These are phyloP conservation scores for Russula olivacea DNA, from an alignment of 768 basidiomycete species.

Conservation along the genomic window DNA sequence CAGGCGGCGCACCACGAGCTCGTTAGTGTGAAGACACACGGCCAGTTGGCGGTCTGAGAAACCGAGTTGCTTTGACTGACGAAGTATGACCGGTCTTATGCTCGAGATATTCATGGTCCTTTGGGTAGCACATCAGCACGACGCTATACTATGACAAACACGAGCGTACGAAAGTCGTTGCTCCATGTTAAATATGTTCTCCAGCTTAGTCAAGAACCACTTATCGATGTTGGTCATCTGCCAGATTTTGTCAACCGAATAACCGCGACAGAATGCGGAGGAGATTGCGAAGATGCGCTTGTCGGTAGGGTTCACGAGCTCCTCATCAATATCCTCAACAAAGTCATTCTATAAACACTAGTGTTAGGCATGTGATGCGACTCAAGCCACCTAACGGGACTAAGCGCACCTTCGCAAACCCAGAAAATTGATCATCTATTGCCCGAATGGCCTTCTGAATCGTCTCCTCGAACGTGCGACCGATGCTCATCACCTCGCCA, in stretches of 20 bases:
- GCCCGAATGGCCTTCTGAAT: constrained; percentile 97
- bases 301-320: constrained; percentile 91
- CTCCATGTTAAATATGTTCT: constrained; percentile 81
- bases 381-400: background rate
- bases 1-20: constrained; percentile 85
- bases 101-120: constrained; percentile 62
- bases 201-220: constrained; percentile 92
- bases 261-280: constrained; percentile 86
- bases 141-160: background rate
- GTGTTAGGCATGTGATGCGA: background rate
- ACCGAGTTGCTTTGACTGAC: constrained; percentile 87
- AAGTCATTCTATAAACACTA: constrained; percentile 60
- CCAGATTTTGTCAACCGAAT: constrained; percentile 94
- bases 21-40: constrained; percentile 75
- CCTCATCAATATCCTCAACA: constrained; percentile 87
- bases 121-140: constrained; percentile 12
- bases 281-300: constrained; percentile 97
- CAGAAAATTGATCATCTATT: constrained; percentile 91
- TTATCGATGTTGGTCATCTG: constrained; percentile 98
- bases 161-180: constrained; percentile 59
- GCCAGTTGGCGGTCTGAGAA: constrained; percentile 95
- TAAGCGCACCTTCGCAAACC: constrained; percentile 75
- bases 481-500: constrained; percentile 99
- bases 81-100: constrained; percentile 56
- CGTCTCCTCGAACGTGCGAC: constrained; percentile 96